Evolutionary conservation across 148 eudicot species (phyloP), one percentile per base, ranked within the genome.

Genomic region (Cornus controversa): DNA sequence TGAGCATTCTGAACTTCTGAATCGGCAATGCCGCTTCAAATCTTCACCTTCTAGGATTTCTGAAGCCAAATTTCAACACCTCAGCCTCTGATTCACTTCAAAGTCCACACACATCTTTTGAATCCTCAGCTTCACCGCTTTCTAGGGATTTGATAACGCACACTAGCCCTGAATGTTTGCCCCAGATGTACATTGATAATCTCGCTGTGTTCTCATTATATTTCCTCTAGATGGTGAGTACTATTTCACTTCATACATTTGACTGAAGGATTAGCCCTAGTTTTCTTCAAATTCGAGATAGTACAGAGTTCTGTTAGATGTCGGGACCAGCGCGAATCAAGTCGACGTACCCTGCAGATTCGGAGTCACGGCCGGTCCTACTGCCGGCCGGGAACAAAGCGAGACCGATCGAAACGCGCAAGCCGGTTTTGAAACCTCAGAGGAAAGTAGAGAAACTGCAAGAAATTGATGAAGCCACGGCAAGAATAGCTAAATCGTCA

Each of bases 321-420:
- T 87, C 96, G 69, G 89, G 84, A 26, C 84, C 85, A 20, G 81
- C 89, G 53, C 83, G 86, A 78, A 87, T 88, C 65, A 84, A 83
- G 77, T 83, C 93, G 71, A 83, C 82, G 85, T 84, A 78, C 76
- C 80, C 75, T 31, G 63, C 81, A 2, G 94, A 87, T 60, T 76
- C 84, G 10, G 91, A 90, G 63, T 73, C 85, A 31, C 83, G 90
- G 23, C 81, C 90, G 10, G 96, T 90, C 71, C 84, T 92, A 10
- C 93, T 82, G 4, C 93, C 97, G 10, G 89, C 89, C 0, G 92
- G 91, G 10, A 90, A 89, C 79, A 90, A 86, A 67, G 84, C 91
- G 6, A 83, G 92, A 83, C 77, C 82, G 42, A 70, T 76, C 25
- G 94, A 89, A 27, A 24, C 68, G 50, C 88, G 85, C 11, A 92